Evolutionary conservation across 495 filamentous ascomycete genomes (phyloP).

Genomic region (Tuber magnatum): DNA sequence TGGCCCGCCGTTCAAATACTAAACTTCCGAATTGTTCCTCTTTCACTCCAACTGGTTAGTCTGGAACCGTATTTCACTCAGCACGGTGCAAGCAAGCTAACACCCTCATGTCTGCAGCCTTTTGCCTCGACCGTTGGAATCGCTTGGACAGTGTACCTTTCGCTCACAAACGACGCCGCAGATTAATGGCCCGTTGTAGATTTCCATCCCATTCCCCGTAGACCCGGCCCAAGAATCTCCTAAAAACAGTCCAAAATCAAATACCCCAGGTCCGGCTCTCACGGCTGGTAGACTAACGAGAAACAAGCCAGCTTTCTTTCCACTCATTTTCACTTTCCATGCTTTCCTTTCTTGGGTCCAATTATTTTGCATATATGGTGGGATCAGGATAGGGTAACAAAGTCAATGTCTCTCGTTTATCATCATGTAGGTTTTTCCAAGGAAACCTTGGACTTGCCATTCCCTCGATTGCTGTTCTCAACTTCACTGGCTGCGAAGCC

Average conservation of each 20-base stretch:
- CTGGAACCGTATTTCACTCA: slow-evolving; percentile 4
- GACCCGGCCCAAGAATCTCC: not conserved
- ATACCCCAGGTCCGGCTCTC: not conserved
- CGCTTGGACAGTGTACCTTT: slow-evolving; percentile 98
- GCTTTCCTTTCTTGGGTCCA: not conserved
- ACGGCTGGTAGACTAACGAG: not conserved
- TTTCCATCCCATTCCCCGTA: not conserved
- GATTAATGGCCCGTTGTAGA: slow-evolving; percentile 42
- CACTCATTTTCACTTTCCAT: not conserved
- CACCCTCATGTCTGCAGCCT: slow-evolving; percentile 52
- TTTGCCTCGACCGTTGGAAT: slow-evolving; percentile 97
- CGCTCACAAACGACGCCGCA: slow-evolving; percentile 82
- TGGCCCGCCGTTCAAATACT: slow-evolving; percentile 95
- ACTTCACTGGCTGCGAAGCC: not conserved
- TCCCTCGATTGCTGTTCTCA: not conserved
- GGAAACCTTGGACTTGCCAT: not conserved
- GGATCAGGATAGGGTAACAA: not conserved
- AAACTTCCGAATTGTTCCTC: slow-evolving; percentile 89
- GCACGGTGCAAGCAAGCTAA: not conserved
- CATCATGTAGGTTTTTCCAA: not conserved
- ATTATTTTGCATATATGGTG: not conserved
- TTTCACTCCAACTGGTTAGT: slow-evolving; percentile 93
- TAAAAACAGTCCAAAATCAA: not conserved
- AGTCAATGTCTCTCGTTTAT: not conserved
- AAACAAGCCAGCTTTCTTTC: not conserved